These are phyloP conservation scores for Ustilago cynodontis DNA, from an alignment of 1,284 basidiomycete species.

Conservation along the genomic window DNA sequence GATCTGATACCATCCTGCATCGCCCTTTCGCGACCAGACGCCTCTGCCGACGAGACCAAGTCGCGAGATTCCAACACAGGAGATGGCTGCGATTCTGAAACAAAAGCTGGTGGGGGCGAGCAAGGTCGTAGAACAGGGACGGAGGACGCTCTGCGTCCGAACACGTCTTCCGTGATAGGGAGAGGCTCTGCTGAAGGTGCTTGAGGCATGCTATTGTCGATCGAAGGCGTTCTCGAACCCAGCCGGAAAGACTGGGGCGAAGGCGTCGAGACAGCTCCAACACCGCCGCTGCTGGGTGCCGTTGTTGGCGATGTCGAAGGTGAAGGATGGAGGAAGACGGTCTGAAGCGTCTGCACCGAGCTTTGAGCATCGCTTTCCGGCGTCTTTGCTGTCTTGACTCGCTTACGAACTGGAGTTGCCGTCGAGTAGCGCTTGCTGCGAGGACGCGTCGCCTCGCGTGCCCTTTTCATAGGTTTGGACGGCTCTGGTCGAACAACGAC, in stretches of 20 bases:
- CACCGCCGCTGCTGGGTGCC: not conserved
- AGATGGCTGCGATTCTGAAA: not conserved
- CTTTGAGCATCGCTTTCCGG: not conserved
- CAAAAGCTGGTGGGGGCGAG: conserved; percentile 23
- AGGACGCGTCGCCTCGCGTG: conserved; percentile 28
- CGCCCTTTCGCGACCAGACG: not conserved
- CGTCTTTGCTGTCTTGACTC: conserved; percentile 2
- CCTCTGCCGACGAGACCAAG: not conserved
- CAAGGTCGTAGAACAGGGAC: conserved; percentile 16
- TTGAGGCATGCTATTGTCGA: not conserved
- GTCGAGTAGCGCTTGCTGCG: not conserved
- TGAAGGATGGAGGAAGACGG: conserved; percentile 37
- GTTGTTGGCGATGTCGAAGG: conserved; percentile 21
- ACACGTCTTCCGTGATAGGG: not conserved
- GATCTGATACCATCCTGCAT: not conserved
- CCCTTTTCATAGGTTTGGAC: conserved; percentile 20
- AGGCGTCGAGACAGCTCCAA: not conserved
- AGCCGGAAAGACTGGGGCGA: conserved; percentile 28
- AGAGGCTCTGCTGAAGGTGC: not conserved
- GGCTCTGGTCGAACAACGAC: conserved; percentile 29
- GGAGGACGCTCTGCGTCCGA: conserved; percentile 32
- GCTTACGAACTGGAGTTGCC: conserved; percentile 12
- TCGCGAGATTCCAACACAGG: not conserved
- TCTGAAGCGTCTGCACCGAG: conserved; percentile 24
- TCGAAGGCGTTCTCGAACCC: conserved; percentile 11